Conservation (phyloP, 208 protist genomes). For the Borovskyia barvae region DNA sequence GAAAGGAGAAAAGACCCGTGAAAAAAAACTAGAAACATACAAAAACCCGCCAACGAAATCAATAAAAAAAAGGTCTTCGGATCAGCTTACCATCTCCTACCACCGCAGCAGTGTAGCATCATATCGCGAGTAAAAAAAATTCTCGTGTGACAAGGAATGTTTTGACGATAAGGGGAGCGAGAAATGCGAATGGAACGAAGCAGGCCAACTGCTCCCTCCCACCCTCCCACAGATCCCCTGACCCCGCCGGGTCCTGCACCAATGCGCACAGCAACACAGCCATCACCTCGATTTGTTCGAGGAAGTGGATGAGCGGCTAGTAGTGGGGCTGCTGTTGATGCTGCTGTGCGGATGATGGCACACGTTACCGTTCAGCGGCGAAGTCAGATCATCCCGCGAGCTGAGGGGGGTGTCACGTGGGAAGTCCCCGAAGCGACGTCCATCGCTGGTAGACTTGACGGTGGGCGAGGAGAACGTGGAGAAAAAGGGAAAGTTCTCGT, state of each 20-base stretch:
- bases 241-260: too few species aligned
- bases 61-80: neutral
- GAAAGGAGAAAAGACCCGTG: neutral
- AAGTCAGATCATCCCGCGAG: constrained; percentile 14
- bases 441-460: constrained; percentile 2
- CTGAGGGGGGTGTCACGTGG: constrained; percentile 1
- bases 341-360: neutral
- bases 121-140: too few species aligned
- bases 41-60: neutral
- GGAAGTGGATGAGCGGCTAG: too few species aligned
- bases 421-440: neutral
- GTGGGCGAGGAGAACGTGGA: constrained; percentile 11
- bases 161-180: neutral
- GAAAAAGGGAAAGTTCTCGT: constrained; percentile 20
- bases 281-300: neutral
- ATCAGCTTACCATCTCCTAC: neutral
- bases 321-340: constrained; percentile 9
- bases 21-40: neutral
- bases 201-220: neutral
- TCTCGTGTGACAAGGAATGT: neutral
- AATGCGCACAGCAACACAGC: neutral
- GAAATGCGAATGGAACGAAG: neutral
- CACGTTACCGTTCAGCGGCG: neutral
- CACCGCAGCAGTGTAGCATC: too few species aligned
- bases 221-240: too few species aligned